Percentiles rank a stretch among this genome's conserved stretches.
These are phyloP conservation scores for Acanthamoeba healyi DNA, from an alignment of 208 protist genomes.

Conservation along the genomic window DNA sequence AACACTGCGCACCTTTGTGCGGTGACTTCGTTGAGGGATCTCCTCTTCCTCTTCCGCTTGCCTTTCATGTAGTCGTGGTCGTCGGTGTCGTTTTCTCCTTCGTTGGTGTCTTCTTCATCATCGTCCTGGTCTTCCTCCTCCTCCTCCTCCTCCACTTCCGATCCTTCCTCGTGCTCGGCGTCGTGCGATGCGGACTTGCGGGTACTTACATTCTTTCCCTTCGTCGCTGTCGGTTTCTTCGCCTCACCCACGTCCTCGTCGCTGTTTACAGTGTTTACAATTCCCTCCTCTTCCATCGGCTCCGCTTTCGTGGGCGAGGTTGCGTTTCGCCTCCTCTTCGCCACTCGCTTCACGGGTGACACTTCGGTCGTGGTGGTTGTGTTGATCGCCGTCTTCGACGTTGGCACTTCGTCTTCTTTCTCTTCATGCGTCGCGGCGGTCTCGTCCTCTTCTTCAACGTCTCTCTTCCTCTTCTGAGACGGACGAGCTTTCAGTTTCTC, in stretches of 20 bases:
- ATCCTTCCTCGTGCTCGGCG: not conserved
- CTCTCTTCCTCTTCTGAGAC: not conserved
- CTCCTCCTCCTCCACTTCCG: not conserved
- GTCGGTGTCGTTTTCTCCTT: not conserved
- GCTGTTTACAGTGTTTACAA: constrained; percentile 7
- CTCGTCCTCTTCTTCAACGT: not conserved
- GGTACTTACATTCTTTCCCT: not conserved
- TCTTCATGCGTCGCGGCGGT: not conserved
- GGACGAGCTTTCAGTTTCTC: not conserved
- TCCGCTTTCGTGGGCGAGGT: not conserved
- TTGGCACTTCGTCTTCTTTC: not conserved
- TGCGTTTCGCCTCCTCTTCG: not conserved
- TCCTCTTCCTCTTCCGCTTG: not conserved
- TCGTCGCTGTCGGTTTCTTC: not conserved
- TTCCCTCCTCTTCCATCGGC: not conserved
- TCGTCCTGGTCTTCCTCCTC: not conserved
- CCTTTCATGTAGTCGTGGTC: constrained; percentile 41
- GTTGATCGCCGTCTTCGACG: not conserved
- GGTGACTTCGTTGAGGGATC: not conserved
- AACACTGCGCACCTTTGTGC: not conserved
- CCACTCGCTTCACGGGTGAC: not conserved
- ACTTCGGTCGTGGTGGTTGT: not conserved
- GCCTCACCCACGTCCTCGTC: not conserved
- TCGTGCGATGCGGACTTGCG: not conserved
- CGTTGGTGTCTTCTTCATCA: not conserved